Base-by-base conservation (phyloP, 2,329 filamentous ascomycete genomes). In the Lachnellula subtilissima region DNA sequence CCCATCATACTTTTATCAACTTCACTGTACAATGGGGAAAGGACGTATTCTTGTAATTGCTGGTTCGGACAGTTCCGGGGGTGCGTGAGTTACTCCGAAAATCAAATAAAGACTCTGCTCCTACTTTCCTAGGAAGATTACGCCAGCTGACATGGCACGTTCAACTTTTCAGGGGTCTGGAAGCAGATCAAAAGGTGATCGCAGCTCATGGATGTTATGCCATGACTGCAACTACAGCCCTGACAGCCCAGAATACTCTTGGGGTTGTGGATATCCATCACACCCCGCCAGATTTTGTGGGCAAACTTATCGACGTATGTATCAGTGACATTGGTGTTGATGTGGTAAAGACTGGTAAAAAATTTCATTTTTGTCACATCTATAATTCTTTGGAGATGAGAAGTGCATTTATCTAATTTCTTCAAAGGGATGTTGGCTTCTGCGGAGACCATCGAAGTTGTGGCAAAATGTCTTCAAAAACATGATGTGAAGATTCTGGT, bases 151-250 rank as follows among this genome's bases (percentile, higher is more conserved):
- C 50, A 22, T 7, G n/a, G 19, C 14, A 39, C 51, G 12, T 17
- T 22, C 23, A 23, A 45, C 12, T 57, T 52, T 37, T 36, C 67
- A 96, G 92, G 54, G 94, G 93, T 51, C 83, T 99, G 36, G 93
- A 99, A 73, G 94, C 93, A 40, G 93, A 97, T 71, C 92, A 97
- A 70, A 96, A 96, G 71, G 91, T 96, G 59, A 87, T 96, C 58
- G 88, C 91, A 46, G 90, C 89, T 17, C 91, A 97, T 81, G 86
- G 88, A 57, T 94, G 89, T 75, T 97, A 97, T 78, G 91, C 91
- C 57, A 95, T 97, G 85, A 97, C 93, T 50, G 91, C 92, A 22
- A 97, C 93, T 9, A 95, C 93, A 14, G 93, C 93, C 19, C 76
- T 99, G 68, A 99, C 94, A n/a, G 92, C 91, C 15, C 94, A 97